Percentiles rank a stretch among this genome's conserved stretches.
Evolutionary conservation across 257 asterid species (phyloP).

Genomic region (Cynanchum wilfordii): DNA sequence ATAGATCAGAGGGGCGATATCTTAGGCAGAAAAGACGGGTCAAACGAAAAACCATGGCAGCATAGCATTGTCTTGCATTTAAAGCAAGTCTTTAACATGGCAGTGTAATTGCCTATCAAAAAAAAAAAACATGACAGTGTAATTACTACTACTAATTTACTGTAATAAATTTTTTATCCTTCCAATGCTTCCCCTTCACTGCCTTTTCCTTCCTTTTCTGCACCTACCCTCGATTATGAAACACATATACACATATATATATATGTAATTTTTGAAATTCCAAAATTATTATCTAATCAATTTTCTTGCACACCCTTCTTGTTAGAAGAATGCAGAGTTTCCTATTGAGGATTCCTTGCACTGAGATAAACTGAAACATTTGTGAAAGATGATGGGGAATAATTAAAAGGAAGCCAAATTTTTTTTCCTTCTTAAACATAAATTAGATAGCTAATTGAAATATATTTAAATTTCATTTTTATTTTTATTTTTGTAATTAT

Average conservation of each 20-base stretch:
- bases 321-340: not conserved
- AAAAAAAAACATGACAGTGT: constrained; percentile 12
- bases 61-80: constrained; percentile 22
- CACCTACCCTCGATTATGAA: constrained; percentile 16
- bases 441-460: not conserved
- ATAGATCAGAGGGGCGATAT: constrained; percentile 5
- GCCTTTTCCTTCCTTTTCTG: constrained; percentile 21
- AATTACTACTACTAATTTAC: too few relatives aligned
- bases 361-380: not conserved
- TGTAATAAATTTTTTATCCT: too few relatives aligned
- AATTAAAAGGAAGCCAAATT: too few relatives aligned
- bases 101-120: too few relatives aligned
- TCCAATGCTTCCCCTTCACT: constrained; percentile 13
- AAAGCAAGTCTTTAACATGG: constrained; percentile 19
- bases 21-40: constrained; percentile 21
- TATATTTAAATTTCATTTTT: not conserved
- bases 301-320: not conserved
- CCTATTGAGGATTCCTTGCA: not conserved
- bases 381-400: not conserved
- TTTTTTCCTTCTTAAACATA: too few relatives aligned
- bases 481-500: not conserved
- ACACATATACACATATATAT: not conserved
- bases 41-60: constrained; percentile 10
- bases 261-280: too few relatives aligned
- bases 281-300: too few relatives aligned